Conservation (phyloP, 2,329 filamentous ascomycete species). For the Pestalotiopsis sp. region DNA sequence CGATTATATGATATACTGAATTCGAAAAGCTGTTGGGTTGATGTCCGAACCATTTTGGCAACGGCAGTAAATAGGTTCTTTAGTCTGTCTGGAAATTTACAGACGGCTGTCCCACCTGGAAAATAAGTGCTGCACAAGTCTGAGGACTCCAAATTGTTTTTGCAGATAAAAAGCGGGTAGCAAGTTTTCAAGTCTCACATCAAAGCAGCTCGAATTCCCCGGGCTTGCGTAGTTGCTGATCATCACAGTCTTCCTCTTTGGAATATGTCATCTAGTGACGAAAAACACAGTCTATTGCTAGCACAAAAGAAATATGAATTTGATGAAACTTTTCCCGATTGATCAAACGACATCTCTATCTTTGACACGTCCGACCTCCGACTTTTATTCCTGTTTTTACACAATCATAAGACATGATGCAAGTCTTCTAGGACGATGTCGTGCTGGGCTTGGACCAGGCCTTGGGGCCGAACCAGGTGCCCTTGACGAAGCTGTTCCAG, state of each 20-base stretch:
- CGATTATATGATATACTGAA: neutral
- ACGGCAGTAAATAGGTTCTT: no score
- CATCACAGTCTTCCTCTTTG: neutral
- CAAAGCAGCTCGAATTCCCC: no score
- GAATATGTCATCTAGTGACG: neutral
- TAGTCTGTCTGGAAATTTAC: no score
- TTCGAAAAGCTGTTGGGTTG: no score
- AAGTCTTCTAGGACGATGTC: neutral
- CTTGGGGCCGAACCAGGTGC: constrained; percentile 27
- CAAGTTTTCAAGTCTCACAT: no score
- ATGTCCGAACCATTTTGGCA: no score
- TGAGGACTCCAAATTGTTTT: no score
- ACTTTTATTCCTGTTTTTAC: neutral
- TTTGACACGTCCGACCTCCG: neutral
- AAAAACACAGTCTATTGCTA: neutral
- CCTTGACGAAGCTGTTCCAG: constrained; percentile 31
- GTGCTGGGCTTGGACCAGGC: constrained; percentile 7
- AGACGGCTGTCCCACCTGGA: no score
- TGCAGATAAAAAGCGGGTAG: no score
- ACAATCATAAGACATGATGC: neutral
- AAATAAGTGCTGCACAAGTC: no score
- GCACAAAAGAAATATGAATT: neutral
- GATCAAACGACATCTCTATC: neutral
- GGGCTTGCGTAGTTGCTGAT: no score
- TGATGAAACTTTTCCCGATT: neutral